Percentiles rank a stretch among this genome's conserved stretches.
phyloP scores from a whole-genome alignment of 208 protist species.

The Porcisia deanei region DNA sequence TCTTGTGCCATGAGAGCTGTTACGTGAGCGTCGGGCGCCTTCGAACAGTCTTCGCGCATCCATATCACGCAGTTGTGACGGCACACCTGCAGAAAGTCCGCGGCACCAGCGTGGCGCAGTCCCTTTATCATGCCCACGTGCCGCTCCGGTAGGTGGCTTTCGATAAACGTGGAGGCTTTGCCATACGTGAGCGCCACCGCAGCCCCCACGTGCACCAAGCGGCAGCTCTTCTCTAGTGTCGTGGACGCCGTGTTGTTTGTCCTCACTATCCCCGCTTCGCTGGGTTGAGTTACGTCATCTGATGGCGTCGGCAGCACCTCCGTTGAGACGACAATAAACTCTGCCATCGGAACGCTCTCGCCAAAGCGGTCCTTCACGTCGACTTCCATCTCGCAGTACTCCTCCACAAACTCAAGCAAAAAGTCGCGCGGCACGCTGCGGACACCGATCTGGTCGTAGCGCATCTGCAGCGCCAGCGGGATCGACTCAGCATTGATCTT shows the following conservation, averaged over 20 bases:
- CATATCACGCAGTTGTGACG: conserved; percentile 73
- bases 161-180: conserved; percentile 60
- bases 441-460: conserved; percentile 46
- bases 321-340: conserved; percentile 73
- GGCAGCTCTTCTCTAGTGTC: conserved; percentile 47
- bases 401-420: conserved; percentile 61
- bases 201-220: conserved; percentile 57
- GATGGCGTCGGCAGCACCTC: conserved; percentile 34
- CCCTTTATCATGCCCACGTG: conserved; percentile 54
- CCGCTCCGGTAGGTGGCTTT: conserved; percentile 41
- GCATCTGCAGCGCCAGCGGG: conserved; percentile 54
- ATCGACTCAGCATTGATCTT: conserved; percentile 51
- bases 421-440: conserved; percentile 46
- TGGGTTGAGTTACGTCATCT: conserved; percentile 15
- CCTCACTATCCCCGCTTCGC: neutral
- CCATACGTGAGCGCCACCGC: conserved; percentile 59
- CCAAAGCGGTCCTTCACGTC: conserved; percentile 62
- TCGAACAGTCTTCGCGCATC: conserved; percentile 57
- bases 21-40: conserved; percentile 19
- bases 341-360: conserved; percentile 52
- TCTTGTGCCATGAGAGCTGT: conserved; percentile 36
- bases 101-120: conserved; percentile 44
- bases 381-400: conserved; percentile 69
- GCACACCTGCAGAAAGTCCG: conserved; percentile 65
- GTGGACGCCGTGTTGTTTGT: conserved; percentile 12